These are phyloP conservation scores for Apiospora malaysiana DNA, from an alignment of 2,329 filamentous ascomycete genomes.

Conservation along the genomic window DNA sequence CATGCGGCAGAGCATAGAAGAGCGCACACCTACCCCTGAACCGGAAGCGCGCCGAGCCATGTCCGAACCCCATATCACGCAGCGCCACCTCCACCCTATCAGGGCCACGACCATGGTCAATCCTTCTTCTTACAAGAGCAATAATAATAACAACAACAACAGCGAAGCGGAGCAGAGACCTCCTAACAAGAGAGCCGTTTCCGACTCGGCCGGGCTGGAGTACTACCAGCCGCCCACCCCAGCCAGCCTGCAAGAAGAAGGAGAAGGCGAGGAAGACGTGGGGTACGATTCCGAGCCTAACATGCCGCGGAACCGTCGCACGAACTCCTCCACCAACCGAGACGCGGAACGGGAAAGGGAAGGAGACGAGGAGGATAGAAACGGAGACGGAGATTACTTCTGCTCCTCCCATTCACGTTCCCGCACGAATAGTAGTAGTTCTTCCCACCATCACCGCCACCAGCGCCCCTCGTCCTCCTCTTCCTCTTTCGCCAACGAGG, in stretches of 20 bases:
- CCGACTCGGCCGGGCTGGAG: slow-evolving; percentile 31
- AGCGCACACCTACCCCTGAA: slow-evolving; percentile 21
- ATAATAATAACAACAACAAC: neutral
- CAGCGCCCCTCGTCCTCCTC: slow-evolving; percentile 3
- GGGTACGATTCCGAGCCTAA: slow-evolving; percentile 43
- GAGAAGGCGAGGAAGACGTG: slow-evolving; percentile 28
- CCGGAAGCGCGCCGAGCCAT: slow-evolving; percentile 25
- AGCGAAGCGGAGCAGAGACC: slow-evolving; percentile 1
- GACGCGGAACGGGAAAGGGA: slow-evolving; percentile 28
- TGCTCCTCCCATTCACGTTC: neutral
- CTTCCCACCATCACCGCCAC: neutral
- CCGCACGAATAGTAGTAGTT: neutral
- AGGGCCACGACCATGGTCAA: neutral
- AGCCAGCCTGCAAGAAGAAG: slow-evolving; percentile 29
- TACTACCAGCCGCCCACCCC: slow-evolving; percentile 36
- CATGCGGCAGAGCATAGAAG: slow-evolving; percentile 12
- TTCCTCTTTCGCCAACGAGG: slow-evolving; percentile 9
- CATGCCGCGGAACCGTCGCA: slow-evolving; percentile 29
- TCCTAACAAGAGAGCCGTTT: slow-evolving; percentile 27
- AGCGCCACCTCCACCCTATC: neutral
- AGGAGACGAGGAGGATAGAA: too few relatives aligned
- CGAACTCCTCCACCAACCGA: neutral
- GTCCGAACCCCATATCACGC: slow-evolving; percentile 27
- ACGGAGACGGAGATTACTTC: slow-evolving; percentile 8
- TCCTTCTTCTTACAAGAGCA: neutral